A percentile compares a stretch with the other conserved stretches of the same genome.
Evolutionary conservation across 139 green algal species (phyloP).

Genomic region (Tetradesmus obliquus): DNA sequence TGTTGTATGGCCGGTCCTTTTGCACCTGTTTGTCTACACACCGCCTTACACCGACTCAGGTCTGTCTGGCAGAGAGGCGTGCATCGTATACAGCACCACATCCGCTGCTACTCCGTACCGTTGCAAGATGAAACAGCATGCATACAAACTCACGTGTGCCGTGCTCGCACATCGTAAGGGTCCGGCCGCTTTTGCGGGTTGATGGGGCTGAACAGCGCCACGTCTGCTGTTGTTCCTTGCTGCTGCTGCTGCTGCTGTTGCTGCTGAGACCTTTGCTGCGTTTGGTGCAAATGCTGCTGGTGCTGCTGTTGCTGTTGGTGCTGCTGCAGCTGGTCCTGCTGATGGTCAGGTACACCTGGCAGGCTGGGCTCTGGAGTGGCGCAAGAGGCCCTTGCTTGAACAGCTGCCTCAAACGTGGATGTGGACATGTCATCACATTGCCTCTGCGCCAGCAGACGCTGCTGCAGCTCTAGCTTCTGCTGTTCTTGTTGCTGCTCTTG

Average conservation of each 20-base stretch:
- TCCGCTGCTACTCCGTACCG: neutral
- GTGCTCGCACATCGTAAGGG: slow-evolving; percentile 17
- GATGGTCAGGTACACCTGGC: neutral
- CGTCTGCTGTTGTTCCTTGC: neutral
- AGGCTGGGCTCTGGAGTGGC: neutral
- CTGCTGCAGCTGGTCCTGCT: neutral
- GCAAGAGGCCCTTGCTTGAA: neutral
- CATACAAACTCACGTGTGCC: neutral
- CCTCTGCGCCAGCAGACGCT: too few species aligned
- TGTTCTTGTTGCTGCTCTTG: neutral
- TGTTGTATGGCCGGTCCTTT: too few species aligned
- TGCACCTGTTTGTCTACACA: too few species aligned
- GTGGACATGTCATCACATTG: neutral
- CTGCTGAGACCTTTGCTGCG: neutral
- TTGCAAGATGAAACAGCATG: neutral
- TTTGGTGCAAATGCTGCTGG: neutral
- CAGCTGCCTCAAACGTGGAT: neutral
- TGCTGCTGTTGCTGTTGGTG: neutral
- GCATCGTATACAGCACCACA: neutral
- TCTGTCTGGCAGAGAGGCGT: too few species aligned
- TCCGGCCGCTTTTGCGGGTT: slow-evolving; percentile 25
- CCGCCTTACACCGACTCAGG: too few species aligned
- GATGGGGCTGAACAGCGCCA: slow-evolving; percentile 6
- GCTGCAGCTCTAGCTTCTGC: too few species aligned
- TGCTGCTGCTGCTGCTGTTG: neutral